Conservation (phyloP, 306 rosid species). For the Rosa persica region DNA sequence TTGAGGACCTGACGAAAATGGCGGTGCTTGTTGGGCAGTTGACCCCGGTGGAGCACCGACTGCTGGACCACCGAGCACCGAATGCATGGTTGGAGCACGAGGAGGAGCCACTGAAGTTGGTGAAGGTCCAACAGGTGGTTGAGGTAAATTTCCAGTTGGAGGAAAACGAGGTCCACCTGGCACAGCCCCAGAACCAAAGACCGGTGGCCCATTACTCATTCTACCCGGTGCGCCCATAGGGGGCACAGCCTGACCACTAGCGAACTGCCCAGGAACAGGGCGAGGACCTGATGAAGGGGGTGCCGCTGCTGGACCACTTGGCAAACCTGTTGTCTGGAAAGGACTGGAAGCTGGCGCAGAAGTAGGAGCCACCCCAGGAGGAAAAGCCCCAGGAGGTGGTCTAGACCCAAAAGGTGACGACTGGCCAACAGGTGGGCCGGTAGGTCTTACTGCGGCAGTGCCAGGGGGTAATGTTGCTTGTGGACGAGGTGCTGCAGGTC, state of each 20-base stretch:
- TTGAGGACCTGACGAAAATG: slow-evolving; percentile 57
- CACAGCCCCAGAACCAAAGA: slow-evolving; percentile 46
- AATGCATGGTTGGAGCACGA: slow-evolving; percentile 38
- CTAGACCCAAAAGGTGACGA: slow-evolving; percentile 45
- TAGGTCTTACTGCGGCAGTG: slow-evolving; percentile 33
- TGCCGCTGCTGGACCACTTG: slow-evolving; percentile 39
- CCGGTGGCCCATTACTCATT: slow-evolving; percentile 77
- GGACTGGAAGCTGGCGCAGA: slow-evolving; percentile 45
- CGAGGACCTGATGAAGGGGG: slow-evolving; percentile 39
- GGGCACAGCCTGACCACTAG: slow-evolving; percentile 33
- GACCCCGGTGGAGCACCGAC: slow-evolving; percentile 47
- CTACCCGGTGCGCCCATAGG: slow-evolving; percentile 43
- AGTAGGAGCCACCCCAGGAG: slow-evolving; percentile 40
- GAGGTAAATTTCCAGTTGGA: slow-evolving; percentile 37
- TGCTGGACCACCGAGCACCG: slow-evolving; percentile 28
- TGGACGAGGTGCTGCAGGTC: slow-evolving; percentile 54
- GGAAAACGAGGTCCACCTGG: slow-evolving; percentile 65
- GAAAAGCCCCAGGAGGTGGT: slow-evolving; percentile 50
- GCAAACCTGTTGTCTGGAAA: slow-evolving; percentile 37
- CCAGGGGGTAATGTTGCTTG: slow-evolving; percentile 41
- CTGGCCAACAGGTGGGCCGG: slow-evolving; percentile 48
- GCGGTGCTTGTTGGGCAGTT: slow-evolving; percentile 56
- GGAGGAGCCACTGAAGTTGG: slow-evolving; percentile 29
- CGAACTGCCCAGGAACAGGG: slow-evolving; percentile 46
- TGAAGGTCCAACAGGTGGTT: slow-evolving; percentile 59